These are phyloP conservation scores for Cocos nucifera DNA, from an alignment of 176 grass and related monocot genomes.

Conservation along the genomic window DNA sequence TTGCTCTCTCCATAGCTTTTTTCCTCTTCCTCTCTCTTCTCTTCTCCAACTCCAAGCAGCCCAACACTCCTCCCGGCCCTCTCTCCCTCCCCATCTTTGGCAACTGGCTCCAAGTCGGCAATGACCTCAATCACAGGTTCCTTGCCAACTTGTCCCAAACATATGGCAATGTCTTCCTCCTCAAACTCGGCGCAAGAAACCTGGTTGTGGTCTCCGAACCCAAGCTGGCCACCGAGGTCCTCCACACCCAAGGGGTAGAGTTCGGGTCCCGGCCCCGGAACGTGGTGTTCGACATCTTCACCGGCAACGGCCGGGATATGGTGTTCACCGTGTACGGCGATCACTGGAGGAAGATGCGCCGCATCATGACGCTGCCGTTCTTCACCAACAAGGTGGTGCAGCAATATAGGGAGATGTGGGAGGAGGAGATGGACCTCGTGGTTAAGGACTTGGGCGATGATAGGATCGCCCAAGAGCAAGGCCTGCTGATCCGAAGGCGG, in stretches of 20 bases:
- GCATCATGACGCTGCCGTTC: conserved; percentile 9
- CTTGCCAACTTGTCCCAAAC: not conserved
- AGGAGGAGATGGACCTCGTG: conserved; percentile 4
- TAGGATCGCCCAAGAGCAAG: not conserved
- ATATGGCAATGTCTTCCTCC: not conserved
- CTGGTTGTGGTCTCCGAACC: conserved; percentile 4
- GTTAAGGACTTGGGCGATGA: not conserved
- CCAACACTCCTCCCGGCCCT: not conserved
- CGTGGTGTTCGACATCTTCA: conserved; percentile 10
- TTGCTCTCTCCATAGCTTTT: not conserved
- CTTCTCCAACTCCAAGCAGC: not conserved
- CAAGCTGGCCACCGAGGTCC: conserved; percentile 5
- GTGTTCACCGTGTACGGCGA: conserved; percentile 16
- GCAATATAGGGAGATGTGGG: conserved; percentile 4
- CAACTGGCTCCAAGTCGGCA: conserved; percentile 8
- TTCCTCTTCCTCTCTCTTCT: not conserved
- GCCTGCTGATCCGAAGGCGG: not conserved
- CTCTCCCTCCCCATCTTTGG: conserved; percentile 1
- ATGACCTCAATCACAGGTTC: conserved; percentile 6
- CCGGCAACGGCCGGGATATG: conserved; percentile 11
- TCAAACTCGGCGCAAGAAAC: not conserved
- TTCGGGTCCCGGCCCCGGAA: conserved; percentile 4
- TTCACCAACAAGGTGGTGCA: conserved; percentile 20
- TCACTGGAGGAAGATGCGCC: conserved; percentile 13
- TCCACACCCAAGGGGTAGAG: conserved; percentile 9